Percentiles rank a stretch among this genome's conserved stretches.
Conservation (phyloP, 148 eudicot species). For the Arbutus unedo region DNA sequence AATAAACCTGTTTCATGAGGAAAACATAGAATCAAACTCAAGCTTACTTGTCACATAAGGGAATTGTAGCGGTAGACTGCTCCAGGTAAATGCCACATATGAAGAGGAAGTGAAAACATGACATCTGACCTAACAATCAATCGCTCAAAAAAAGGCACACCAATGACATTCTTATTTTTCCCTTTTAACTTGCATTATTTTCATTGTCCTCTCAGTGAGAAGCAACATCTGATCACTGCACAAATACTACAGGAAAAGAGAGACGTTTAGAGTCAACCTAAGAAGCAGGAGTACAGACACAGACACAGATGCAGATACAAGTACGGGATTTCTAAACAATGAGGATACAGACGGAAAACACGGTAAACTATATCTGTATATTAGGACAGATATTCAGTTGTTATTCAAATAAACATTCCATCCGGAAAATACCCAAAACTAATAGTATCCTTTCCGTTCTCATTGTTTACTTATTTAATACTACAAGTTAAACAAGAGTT, state of each 20-base stretch:
- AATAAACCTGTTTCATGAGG: constrained; percentile 52
- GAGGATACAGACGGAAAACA: no score
- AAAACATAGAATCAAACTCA: background rate
- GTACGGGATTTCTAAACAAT: no score
- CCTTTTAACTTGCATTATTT: background rate
- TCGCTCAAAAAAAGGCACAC: background rate
- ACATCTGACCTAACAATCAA: background rate
- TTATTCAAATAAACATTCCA: no score
- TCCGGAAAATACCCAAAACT: no score
- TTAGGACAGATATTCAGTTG: no score
- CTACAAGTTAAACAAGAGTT: no score
- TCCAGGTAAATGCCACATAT: background rate
- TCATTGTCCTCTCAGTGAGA: background rate
- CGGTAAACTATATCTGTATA: no score
- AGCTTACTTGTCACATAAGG: background rate
- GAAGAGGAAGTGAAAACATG: background rate
- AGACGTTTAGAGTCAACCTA: background rate
- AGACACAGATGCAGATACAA: no score
- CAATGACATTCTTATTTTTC: background rate
- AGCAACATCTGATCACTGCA: background rate
- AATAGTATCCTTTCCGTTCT: no score
- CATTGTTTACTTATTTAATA: no score
- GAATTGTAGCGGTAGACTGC: background rate
- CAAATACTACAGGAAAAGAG: background rate
- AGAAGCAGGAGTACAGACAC: no score